Evolutionary conservation across 108 stramenopile species (phyloP), one percentile per base, ranked within the genome.

Genomic region (Skeletonema tropicum): DNA sequence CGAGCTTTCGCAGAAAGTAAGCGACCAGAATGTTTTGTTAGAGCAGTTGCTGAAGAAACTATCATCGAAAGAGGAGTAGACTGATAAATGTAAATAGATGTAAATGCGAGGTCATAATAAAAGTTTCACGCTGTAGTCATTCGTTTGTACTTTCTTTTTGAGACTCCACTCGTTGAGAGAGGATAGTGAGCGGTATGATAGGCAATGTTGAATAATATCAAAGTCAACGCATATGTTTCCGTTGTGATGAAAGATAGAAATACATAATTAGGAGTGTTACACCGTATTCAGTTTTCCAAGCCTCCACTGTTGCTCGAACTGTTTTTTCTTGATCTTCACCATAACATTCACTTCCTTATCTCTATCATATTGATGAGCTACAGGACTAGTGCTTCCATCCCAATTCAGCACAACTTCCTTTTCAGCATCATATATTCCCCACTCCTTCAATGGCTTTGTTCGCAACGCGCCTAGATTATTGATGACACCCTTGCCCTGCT

Each of bases 361-460:
- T 58, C 94, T 85, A 65, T 95, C 94, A 85, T 88, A 95, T 66
- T 95, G 94, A 70, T 95, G 94, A 5, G 84, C 94, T 0, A 95
- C 94, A 12, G 90, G 88, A 83, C 85, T 85, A 4, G 88, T 66
- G 14, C 78, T 79, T 19, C 83, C 86, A 79, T 92, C 92, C 89
- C 89, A 92, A 67, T 95, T 92, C 63, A 88, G 84, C 8, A 95
- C 85, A 29, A 85, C 77, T 45, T 81, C 62, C n/a, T 77, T 84
- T 17, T 66, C 66, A 5, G 77, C 64, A 69, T 92, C 73, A 63
- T 89, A 86, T 41, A 90, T 31, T 25, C 91, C 93, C 89, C 89
- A 89, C 48, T 93, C 90, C 23, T 31, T 63, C 48, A 95, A 79
- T 31, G 80, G 73, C 36, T 87, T 86, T 2, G 76, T 87, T 29